phyloP scores from a whole-genome alignment of 345 rosid genomes.

The Populus deltoides region DNA sequence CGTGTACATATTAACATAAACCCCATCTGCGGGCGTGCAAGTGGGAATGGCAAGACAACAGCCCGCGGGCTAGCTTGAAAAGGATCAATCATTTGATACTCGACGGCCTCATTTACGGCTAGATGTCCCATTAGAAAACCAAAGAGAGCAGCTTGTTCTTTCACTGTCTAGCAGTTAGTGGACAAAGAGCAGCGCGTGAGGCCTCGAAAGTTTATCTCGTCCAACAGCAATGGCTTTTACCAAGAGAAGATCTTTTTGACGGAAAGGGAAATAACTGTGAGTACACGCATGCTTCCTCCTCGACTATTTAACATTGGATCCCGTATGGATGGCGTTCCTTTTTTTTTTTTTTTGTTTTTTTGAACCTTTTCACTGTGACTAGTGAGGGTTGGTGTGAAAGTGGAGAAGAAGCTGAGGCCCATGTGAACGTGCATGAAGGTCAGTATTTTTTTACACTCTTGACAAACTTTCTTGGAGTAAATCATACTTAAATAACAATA shows the following conservation, averaged over 20 bases:
- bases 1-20: background rate
- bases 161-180: slow-evolving; percentile 14
- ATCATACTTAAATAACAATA: background rate
- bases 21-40: background rate
- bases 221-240: background rate
- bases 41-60: background rate
- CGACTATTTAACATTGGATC: slow-evolving; percentile 23
- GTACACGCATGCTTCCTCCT: slow-evolving; percentile 7
- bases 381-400: background rate
- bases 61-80: background rate
- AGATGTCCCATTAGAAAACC: background rate
- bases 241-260: background rate
- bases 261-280: background rate
- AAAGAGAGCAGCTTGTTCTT: background rate
- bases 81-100: slow-evolving; percentile 17
- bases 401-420: background rate
- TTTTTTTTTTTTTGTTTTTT: background rate
- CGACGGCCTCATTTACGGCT: background rate
- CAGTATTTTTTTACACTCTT: too few relatives aligned
- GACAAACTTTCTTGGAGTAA: background rate
- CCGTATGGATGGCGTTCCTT: background rate
- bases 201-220: slow-evolving; percentile 2
- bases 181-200: slow-evolving; percentile 37
- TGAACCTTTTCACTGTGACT: background rate
- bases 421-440: background rate